Conservation (phyloP, 441 rosid genomes). For the Biscutella laevigata region DNA sequence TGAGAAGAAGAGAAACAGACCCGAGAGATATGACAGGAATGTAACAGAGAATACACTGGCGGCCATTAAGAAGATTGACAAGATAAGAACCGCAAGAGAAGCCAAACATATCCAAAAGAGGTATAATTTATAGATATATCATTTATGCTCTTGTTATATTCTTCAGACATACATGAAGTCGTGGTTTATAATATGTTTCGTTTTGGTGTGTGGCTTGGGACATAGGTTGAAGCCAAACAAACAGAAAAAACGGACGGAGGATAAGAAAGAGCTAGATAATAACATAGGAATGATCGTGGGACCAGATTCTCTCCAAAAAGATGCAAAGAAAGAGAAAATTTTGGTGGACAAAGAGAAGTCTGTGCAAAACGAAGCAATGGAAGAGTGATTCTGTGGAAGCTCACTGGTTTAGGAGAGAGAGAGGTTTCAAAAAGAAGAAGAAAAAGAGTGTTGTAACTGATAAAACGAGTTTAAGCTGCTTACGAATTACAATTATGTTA, state of each 20-base stretch:
- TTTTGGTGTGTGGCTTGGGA: slow-evolving; percentile 21
- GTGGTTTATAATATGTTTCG: background rate
- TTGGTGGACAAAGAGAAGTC: slow-evolving; percentile 29
- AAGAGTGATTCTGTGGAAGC: slow-evolving; percentile 39
- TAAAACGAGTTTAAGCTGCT: too few relatives aligned
- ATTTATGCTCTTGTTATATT: too few relatives aligned
- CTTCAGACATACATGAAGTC: too few relatives aligned
- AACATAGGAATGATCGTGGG: slow-evolving; percentile 40
- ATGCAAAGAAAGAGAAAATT: slow-evolving; percentile 52
- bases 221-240: slow-evolving; percentile 49
- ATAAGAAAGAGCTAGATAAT: slow-evolving; percentile 35
- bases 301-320: slow-evolving; percentile 36
- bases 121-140: too few relatives aligned
- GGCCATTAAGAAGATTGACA: slow-evolving; percentile 76
- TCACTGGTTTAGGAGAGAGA: too few relatives aligned
- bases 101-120: slow-evolving; percentile 42
- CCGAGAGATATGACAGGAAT: slow-evolving; percentile 86
- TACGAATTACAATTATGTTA: too few relatives aligned
- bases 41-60: slow-evolving; percentile 48
- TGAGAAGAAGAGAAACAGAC: slow-evolving; percentile 87
- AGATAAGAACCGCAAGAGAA: slow-evolving; percentile 52
- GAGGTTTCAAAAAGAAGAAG: too few relatives aligned
- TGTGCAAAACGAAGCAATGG: slow-evolving; percentile 50
- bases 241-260: slow-evolving; percentile 30
- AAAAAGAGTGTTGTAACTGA: too few relatives aligned